Evolutionary conservation across 306 rosid species (phyloP).

Genomic region (Vigna angularis): DNA sequence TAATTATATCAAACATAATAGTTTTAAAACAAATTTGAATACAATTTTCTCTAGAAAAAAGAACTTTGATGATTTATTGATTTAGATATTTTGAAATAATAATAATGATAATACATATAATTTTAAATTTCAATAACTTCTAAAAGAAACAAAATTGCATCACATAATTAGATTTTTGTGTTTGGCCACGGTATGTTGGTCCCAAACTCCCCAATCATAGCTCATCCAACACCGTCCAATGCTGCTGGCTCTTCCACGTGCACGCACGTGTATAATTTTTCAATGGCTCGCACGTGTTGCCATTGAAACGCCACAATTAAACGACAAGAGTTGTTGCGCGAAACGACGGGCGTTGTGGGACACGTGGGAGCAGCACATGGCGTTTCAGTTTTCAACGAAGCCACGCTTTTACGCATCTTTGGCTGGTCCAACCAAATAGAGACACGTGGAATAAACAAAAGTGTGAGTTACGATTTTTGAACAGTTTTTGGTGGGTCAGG

Average conservation of each 20-base stretch:
- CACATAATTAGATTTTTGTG: neutral
- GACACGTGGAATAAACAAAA: conserved; percentile 29
- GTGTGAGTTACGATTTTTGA: neutral
- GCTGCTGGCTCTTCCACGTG: conserved; percentile 49
- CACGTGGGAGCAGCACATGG: conserved; percentile 46
- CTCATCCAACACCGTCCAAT: conserved; percentile 49
- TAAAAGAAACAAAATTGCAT: neutral
- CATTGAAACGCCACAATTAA: neutral
- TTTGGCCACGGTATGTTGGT: neutral
- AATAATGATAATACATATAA: neutral
- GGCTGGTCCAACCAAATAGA: rapidly evolving
- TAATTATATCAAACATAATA: no score
- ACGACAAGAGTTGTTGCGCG: neutral
- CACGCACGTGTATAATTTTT: conserved; percentile 1
- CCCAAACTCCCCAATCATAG: neutral
- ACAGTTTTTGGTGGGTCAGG: neutral
- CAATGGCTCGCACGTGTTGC: neutral
- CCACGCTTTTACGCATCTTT: neutral
- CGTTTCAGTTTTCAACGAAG: conserved; percentile 24
- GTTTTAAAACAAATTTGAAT: no score
- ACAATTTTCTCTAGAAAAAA: no score
- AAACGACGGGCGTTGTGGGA: neutral
- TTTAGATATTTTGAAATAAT: neutral
- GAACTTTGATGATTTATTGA: no score
- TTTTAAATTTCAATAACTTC: neutral